Percentiles rank a stretch among this genome's conserved stretches.
Conservation (phyloP, 2,329 filamentous ascomycete genomes). For the Orbilia blumenaviensis region DNA sequence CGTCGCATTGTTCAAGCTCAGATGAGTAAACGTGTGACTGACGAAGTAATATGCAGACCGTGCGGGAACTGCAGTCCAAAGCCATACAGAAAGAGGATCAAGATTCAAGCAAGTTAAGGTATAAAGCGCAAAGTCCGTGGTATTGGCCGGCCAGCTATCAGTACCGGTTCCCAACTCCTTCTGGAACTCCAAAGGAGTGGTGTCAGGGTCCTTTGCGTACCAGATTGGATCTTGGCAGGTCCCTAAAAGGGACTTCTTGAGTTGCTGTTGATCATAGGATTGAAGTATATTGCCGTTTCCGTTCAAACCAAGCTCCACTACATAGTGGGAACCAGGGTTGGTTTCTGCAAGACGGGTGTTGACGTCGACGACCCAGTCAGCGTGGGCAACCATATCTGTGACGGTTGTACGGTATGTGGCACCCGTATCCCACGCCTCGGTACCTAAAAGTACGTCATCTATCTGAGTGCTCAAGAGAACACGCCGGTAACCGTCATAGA, state of each 20-base stretch:
- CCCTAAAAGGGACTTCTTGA: not conserved
- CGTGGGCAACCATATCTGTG: constrained; percentile 18
- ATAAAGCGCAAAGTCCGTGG: constrained; percentile 2
- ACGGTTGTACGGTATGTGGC: constrained; percentile 54
- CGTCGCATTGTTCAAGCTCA: constrained; percentile 70
- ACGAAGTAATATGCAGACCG: constrained; percentile 68
- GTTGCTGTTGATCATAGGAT: not conserved
- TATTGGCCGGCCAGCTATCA: constrained; percentile 24
- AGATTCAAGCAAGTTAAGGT: constrained; percentile 26
- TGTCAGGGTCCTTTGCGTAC: constrained; percentile 45
- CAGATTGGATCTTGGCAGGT: constrained; percentile 17
- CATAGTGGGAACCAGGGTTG: constrained; percentile 34
- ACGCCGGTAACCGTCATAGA: constrained; percentile 68
- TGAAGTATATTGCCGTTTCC: constrained; percentile 43
- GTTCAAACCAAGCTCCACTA: constrained; percentile 47
- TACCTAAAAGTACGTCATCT: constrained; percentile 70
- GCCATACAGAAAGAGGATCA: constrained; percentile 61
- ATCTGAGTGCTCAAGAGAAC: constrained; percentile 69
- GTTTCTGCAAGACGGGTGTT: constrained; percentile 27
- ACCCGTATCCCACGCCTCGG: constrained; percentile 55
- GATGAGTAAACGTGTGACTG: constrained; percentile 72
- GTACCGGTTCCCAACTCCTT: constrained; percentile 37
- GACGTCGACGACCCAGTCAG: constrained; percentile 18
- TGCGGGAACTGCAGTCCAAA: constrained; percentile 65
- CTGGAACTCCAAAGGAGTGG: constrained; percentile 35